Evolutionary conservation across 2,329 filamentous ascomycete species (phyloP), one percentile per base, ranked within the genome.

Genomic region (Thielaviopsis euricoi): DNA sequence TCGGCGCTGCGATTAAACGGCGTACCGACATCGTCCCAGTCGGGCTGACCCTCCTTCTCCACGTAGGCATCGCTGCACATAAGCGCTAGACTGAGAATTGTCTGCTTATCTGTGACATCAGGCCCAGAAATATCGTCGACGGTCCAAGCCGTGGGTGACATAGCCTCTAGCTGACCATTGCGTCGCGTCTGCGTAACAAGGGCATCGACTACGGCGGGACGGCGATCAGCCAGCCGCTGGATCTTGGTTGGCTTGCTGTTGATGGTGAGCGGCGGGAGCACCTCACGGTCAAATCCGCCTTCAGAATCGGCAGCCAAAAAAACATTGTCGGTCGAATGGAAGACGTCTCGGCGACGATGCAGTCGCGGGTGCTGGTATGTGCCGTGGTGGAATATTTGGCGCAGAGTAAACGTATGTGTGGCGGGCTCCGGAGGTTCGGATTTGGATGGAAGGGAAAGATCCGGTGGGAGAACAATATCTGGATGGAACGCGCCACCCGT

Each of bases 1-100:
- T 90, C 87, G 57, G 81, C 82, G 6, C 87, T 90, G 61, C 87
- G 82, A 68, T 97, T 95, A 73, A 89, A 96, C 1, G 80, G 82
- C 10, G 77, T 77, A 50, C 85, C 82, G 1, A 94, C 83, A 62
- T 90, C 87, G 62, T 88, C 76, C 91, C 93, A 97, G 62, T 95
- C 85, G 2, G 83, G 80, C 53, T 83, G 77, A 12, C 77, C 76
- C 3, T 86, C 83, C 55, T 80, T 78, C 59, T 86, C 75, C 13
- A 94, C 86, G 67, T 98, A 98, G 37, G 93, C 89, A 67, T 97
- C 83, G 53, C 89, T 82, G 0, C 90, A 85, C 82, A 97, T 95
- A 64, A 85, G 82, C 0, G 93, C 91, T 66, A 97, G 79, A 53
- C 79, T 88, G 63, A 97, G 67, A 13, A 98, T 77, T 0, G 89